Evolutionary conservation across 208 protist species (phyloP), one percentile per base, ranked within the genome.

Genomic region (Crithidia fasciculata): DNA sequence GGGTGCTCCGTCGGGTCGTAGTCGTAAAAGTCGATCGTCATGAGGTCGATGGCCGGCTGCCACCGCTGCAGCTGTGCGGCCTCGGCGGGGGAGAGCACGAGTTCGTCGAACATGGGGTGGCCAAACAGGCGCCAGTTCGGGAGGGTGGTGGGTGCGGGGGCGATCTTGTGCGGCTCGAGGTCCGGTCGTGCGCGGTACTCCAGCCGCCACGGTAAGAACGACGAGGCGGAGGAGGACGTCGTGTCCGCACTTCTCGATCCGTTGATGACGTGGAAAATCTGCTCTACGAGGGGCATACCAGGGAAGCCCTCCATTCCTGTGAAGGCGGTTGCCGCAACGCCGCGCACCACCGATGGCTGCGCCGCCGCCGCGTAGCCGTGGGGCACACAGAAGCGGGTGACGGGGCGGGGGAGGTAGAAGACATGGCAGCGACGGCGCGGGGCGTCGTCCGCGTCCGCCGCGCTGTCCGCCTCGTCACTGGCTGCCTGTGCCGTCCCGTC

Each of bases 1-100:
- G 74, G 67, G n/a, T 84, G 83, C n/a, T 55, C 43, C 10, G 65
- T 69, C 36, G 84, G 82, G 19, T 90, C 81, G 70, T 85, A 91
- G 62, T 91, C 88, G 68, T 90, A 93, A 69, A 90, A 93, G 71
- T 93, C 88, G 8, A 91, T 73, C 0, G 86, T 93, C 72, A 90
- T 74, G 2, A 85, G 53, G n/a, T 84, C 73, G 43, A 76, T 66
- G 0, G 69, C 63, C 5, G 76, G 59, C 49, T 64, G 41, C 74
- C 74, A 85, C 12, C 47, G 4, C 69, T 73, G 56, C 62, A 88
- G 41, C 28, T 61, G 65, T 2, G n/a, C 71, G 45, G 56, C 64
- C 45, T 62, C 55, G 2, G 45, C 43, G 9, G 44, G 6, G 59
- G 58, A 70, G 50, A 88, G 62, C 47, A 61, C 66, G 18, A 93